Conservation (phyloP, 2,329 filamentous ascomycete genomes). For the Alternaria viburni region DNA sequence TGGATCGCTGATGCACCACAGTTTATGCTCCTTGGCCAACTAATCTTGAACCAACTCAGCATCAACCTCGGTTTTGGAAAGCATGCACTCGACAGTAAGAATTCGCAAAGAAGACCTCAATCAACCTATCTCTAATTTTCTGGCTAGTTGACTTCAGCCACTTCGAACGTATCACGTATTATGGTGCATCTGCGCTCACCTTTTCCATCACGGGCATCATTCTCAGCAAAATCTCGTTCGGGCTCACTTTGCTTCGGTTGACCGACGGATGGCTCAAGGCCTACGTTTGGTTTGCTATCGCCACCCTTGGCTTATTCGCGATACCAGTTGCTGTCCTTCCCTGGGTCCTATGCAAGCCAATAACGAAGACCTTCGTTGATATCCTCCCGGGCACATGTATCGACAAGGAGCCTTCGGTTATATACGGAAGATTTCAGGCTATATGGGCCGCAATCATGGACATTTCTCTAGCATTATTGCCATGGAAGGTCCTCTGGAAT, state of each 20-base stretch:
- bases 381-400: constrained; percentile 9
- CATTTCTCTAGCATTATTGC: constrained; percentile 13
- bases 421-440: constrained; percentile 10
- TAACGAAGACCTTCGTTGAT: constrained; percentile 11
- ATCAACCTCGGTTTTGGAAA: constrained; percentile 6
- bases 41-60: neutral
- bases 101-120: neutral
- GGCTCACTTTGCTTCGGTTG: constrained; percentile 15
- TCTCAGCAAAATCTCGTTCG: constrained; percentile 20
- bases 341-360: constrained; percentile 13
- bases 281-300: constrained; percentile 14
- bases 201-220: neutral
- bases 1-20: neutral
- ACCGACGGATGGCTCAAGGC: constrained; percentile 11
- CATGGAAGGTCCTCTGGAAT: constrained; percentile 15
- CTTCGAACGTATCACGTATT: constrained; percentile 7
- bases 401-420: constrained; percentile 6
- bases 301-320: constrained; percentile 8
- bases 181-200: constrained; percentile 4
- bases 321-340: constrained; percentile 5
- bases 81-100: constrained; percentile 8
- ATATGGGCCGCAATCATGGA: constrained; percentile 21
- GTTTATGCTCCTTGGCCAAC: neutral
- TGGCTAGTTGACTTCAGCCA: neutral
- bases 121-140: neutral